phyloP scores from a whole-genome alignment of 805 yeast species.

The Cyberlindnera misumaiensis region DNA sequence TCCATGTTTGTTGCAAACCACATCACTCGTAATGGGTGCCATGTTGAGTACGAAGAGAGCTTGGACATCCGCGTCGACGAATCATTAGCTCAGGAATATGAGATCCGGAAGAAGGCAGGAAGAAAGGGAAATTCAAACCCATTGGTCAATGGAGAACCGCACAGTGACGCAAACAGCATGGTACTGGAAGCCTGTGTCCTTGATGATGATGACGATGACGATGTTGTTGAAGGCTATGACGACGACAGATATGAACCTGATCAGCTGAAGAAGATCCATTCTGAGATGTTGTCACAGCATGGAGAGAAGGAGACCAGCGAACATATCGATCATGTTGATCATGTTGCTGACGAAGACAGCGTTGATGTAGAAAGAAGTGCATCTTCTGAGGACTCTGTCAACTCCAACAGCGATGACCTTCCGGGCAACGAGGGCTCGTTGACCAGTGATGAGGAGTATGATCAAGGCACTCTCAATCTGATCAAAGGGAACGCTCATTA shows the following conservation, averaged over 20 bases:
- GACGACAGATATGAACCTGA: constrained; percentile 21
- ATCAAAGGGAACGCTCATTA: constrained; percentile 37
- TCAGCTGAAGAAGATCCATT: constrained; percentile 18
- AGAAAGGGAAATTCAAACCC: constrained; percentile 20
- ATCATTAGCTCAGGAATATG: constrained; percentile 23
- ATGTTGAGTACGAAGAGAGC: constrained; percentile 56
- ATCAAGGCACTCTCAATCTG: constrained; percentile 18
- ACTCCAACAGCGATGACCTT: constrained; percentile 15
- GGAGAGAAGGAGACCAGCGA: constrained; percentile 10
- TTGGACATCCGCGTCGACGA: constrained; percentile 43
- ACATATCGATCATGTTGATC: constrained; percentile 8
- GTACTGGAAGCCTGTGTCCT: constrained; percentile 12
- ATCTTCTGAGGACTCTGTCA: constrained; percentile 10
- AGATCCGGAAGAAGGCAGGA: constrained; percentile 20
- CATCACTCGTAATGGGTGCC: constrained; percentile 68
- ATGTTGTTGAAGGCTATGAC: constrained; percentile 34
- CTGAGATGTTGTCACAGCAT: constrained; percentile 20
- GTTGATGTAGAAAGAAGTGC: constrained; percentile 4
- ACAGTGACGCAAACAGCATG: constrained; percentile 7
- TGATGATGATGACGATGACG: constrained; percentile 44
- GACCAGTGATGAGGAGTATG: constrained; percentile 16
- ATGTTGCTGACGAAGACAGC: constrained; percentile 7
- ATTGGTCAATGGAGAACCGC: constrained; percentile 5
- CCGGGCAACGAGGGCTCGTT: constrained; percentile 1
- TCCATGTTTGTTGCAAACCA: constrained; percentile 67